These are phyloP conservation scores for Moesziomyces globuligerus DNA, from an alignment of 1,284 basidiomycete genomes.

Conservation along the genomic window DNA sequence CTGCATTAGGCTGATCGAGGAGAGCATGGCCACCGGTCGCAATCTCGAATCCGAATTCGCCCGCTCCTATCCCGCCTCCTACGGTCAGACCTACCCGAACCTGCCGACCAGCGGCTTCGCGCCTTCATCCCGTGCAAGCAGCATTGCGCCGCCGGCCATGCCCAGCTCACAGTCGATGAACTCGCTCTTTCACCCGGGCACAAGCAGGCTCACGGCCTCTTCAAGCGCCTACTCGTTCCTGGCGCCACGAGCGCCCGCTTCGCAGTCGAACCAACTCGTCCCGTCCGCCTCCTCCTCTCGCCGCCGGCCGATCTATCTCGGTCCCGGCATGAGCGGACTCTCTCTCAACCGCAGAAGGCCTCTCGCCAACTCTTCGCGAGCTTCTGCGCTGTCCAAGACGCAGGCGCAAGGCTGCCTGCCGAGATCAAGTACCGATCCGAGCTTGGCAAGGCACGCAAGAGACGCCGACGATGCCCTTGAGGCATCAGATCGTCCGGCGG, in stretches of 20 bases:
- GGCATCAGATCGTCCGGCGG: conserved; percentile 14
- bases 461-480: conserved; percentile 20
- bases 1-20: conserved; percentile 53
- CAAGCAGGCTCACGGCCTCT: conserved; percentile 23
- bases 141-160: conserved; percentile 28
- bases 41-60: conserved; percentile 42
- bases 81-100: conserved; percentile 6
- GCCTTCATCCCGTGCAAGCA: conserved; percentile 35
- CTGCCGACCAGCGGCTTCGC: conserved; percentile 12
- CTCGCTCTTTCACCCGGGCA: conserved; percentile 41
- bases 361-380: conserved; percentile 32
- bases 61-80: background rate
- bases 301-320: conserved; percentile 42
- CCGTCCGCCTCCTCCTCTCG: conserved; percentile 9
- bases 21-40: conserved; percentile 44
- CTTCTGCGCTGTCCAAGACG: conserved; percentile 15
- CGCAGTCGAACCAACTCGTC: conserved; percentile 9
- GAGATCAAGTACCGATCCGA: conserved; percentile 39
- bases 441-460: conserved; percentile 15
- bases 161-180: conserved; percentile 31
- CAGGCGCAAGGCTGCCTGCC: conserved; percentile 14
- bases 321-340: conserved; percentile 48
- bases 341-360: conserved; percentile 37
- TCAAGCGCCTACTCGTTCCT: conserved; percentile 44
- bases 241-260: conserved; percentile 28